These are phyloP conservation scores for Fraxinus baroniana DNA, from an alignment of 305 asterid species.

Conservation along the genomic window DNA sequence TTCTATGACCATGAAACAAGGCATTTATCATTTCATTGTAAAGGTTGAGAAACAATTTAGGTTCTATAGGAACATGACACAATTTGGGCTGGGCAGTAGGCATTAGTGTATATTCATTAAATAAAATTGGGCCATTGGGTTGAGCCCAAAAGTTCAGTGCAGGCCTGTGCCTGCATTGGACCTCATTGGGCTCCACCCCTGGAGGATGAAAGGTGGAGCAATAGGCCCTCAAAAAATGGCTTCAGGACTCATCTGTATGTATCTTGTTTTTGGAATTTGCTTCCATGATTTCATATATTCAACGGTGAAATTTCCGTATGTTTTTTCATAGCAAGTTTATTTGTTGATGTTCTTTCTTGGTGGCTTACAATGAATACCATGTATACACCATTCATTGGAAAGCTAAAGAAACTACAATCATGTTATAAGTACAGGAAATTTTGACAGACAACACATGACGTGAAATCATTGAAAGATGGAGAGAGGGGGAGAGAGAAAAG, in stretches of 20 bases:
- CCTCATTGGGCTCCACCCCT: too few species aligned
- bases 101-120: too few species aligned
- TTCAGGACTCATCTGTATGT: conserved; percentile 72
- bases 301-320: conserved; percentile 40
- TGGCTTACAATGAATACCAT: not conserved
- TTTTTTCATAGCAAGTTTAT: conserved; percentile 3
- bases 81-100: not conserved
- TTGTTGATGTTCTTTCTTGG: conserved; percentile 1
- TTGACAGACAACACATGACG: too few species aligned
- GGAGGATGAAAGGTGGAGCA: conserved; percentile 73
- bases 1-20: not conserved
- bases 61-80: not conserved
- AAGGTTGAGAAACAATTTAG: not conserved
- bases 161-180: too few species aligned
- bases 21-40: not conserved
- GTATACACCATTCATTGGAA: conserved; percentile 47
- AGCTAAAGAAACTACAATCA: conserved; percentile 65
- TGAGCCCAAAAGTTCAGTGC: too few species aligned
- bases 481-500: too few species aligned
- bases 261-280: conserved; percentile 15
- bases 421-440: too few species aligned
- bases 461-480: too few species aligned
- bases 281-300: not conserved
- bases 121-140: too few species aligned
- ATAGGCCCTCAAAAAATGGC: conserved; percentile 85